Evolutionary conservation across 116 monocot species (phyloP).

Genomic region (Iris pallida): DNA sequence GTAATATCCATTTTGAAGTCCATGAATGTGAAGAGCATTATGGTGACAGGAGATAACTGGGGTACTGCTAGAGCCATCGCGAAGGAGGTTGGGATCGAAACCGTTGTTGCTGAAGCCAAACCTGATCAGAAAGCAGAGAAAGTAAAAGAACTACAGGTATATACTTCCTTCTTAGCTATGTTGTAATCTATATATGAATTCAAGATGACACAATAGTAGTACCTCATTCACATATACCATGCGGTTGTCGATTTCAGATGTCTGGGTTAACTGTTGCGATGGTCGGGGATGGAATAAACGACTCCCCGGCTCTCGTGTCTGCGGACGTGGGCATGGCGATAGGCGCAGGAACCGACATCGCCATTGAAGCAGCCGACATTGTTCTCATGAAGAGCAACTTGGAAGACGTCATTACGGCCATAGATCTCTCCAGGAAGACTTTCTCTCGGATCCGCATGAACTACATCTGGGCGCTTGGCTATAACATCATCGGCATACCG

Average conservation of each 20-base stretch:
- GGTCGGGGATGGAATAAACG: conserved; percentile 97
- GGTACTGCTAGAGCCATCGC: conserved; percentile 86
- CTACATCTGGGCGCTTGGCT: conserved; percentile 87
- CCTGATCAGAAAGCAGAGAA: conserved; percentile 82
- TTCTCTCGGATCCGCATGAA: conserved; percentile 68
- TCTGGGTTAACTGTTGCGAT: conserved; percentile 76
- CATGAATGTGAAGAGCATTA: conserved; percentile 79
- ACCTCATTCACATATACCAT: background rate
- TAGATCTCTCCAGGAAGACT: conserved; percentile 79
- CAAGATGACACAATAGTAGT: background rate
- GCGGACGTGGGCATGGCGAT: conserved; percentile 93
- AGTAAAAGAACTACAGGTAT: conserved; percentile 81
- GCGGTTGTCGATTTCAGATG: conserved; percentile 45
- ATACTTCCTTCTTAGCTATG: background rate
- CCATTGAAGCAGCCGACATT: conserved; percentile 88
- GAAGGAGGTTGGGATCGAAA: conserved; percentile 66
- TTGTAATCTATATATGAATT: background rate
- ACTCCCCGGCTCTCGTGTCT: conserved; percentile 83
- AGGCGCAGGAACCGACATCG: conserved; percentile 84
- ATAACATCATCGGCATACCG: conserved; percentile 83
- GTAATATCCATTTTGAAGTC: conserved; percentile 78
- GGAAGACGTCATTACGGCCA: conserved; percentile 86
- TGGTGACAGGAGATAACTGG: conserved; percentile 97
- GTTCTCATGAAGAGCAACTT: conserved; percentile 94
- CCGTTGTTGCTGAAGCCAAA: conserved; percentile 70